phyloP scores from a whole-genome alignment of 2,329 filamentous ascomycete species.

The Calonectria leucothoes region DNA sequence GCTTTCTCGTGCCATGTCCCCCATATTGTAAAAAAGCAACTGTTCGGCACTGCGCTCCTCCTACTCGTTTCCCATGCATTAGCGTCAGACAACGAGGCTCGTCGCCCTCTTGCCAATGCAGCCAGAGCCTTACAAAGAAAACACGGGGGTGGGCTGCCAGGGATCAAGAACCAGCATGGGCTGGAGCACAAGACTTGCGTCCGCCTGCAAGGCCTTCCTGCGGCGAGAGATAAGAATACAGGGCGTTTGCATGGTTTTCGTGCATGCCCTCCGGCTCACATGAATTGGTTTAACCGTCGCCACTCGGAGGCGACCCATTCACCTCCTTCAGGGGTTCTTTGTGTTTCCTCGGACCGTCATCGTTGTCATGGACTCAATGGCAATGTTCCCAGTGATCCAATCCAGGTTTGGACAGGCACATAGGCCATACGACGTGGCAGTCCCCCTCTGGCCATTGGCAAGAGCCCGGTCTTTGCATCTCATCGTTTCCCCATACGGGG shows the following conservation, averaged over 20 bases:
- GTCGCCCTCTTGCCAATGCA: slow-evolving; percentile 19
- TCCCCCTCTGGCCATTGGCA: slow-evolving; percentile 33
- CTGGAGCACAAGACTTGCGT: slow-evolving; percentile 23
- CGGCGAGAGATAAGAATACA: slow-evolving; percentile 35
- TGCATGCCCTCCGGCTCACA: slow-evolving; percentile 50
- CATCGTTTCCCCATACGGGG: slow-evolving; percentile 27
- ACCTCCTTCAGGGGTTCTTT: slow-evolving; percentile 20
- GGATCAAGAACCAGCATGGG: slow-evolving; percentile 23
- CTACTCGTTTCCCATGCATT: slow-evolving; percentile 31
- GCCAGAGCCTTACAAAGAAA: slow-evolving; percentile 16
- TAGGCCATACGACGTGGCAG: slow-evolving; percentile 44
- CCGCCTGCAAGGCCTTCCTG: slow-evolving; percentile 25
- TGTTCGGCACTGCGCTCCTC: slow-evolving; percentile 14
- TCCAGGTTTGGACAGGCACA: slow-evolving; percentile 30
- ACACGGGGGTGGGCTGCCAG: slow-evolving; percentile 12
- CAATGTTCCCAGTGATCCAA: slow-evolving; percentile 26
- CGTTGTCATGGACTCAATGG: slow-evolving; percentile 30
- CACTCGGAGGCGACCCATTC: slow-evolving; percentile 16
- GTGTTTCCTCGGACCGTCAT: slow-evolving; percentile 22
- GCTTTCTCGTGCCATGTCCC: background rate
- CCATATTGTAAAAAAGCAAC: slow-evolving; percentile 13
- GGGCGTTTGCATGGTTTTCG: slow-evolving; percentile 42
- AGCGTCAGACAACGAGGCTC: slow-evolving; percentile 27
- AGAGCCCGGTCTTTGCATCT: slow-evolving; percentile 30
- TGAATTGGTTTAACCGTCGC: slow-evolving; percentile 41